Conservation (phyloP, 306 rosid species). For the Mimosa pudica region DNA sequence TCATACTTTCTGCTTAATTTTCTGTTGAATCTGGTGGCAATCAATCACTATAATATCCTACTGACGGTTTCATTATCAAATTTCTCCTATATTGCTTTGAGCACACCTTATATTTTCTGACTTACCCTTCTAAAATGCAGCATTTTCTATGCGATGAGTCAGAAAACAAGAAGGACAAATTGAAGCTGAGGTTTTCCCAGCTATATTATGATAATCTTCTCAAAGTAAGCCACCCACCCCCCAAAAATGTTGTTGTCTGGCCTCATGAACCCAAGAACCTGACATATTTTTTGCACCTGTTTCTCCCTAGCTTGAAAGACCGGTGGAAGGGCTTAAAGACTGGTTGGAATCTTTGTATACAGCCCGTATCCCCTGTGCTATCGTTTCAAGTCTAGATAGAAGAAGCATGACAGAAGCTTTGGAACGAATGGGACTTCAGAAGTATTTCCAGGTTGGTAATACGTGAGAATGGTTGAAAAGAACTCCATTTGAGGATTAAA, state of each 20-base stretch:
- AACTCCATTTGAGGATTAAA: background rate
- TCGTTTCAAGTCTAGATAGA: constrained; percentile 93
- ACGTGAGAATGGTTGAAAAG: constrained; percentile 19
- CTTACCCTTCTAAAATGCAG: constrained; percentile 53
- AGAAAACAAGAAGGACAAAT: constrained; percentile 64
- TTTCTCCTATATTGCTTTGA: constrained; percentile 8
- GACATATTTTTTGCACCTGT: constrained; percentile 16
- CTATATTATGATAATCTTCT: constrained; percentile 78
- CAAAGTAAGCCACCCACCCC: constrained; percentile 50
- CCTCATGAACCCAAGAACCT: constrained; percentile 26
- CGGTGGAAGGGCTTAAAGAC: constrained; percentile 80
- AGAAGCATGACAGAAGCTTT: constrained; percentile 72
- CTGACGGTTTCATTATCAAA: constrained; percentile 18
- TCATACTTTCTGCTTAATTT: background rate
- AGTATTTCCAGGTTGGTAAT: constrained; percentile 85
- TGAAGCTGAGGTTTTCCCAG: constrained; percentile 79
- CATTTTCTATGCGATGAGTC: constrained; percentile 58
- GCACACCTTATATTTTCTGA: constrained; percentile 29
- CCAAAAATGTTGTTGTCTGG: background rate
- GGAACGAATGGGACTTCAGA: constrained; percentile 72
- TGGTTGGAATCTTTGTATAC: constrained; percentile 93
- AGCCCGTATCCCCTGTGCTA: constrained; percentile 92
- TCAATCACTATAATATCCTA: constrained; percentile 23
- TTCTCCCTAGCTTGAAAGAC: constrained; percentile 66
- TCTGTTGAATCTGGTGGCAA: constrained; percentile 22